Percentiles rank a stretch among this genome's conserved stretches.
These are phyloP conservation scores for Penicillium occitanis DNA, from an alignment of 2,329 filamentous ascomycete genomes.

Conservation along the genomic window DNA sequence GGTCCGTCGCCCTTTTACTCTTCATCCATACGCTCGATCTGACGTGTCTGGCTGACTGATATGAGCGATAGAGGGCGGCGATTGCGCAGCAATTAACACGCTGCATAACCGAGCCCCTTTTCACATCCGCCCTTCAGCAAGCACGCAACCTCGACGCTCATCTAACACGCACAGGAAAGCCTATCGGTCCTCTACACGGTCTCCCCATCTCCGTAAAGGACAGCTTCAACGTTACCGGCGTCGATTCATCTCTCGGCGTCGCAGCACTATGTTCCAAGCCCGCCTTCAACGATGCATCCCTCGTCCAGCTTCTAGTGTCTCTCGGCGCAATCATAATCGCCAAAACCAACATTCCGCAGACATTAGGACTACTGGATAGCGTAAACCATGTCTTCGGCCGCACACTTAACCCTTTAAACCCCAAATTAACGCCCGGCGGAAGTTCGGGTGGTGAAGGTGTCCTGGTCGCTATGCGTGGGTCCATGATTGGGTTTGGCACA, in stretches of 20 bases:
- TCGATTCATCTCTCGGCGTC: constrained; percentile 59
- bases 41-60: constrained; percentile 11
- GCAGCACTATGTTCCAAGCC: constrained; percentile 15
- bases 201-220: constrained; percentile 57
- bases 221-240: constrained; percentile 49
- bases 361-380: constrained; percentile 63
- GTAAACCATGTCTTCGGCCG: constrained; percentile 52
- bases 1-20: constrained; percentile 24
- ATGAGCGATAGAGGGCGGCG: constrained; percentile 33
- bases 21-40: no score
- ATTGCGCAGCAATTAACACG: constrained; percentile 45
- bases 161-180: constrained; percentile 37
- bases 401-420: constrained; percentile 32
- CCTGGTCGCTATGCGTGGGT: constrained; percentile 36
- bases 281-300: background rate
- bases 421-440: constrained; percentile 30
- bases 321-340: constrained; percentile 55
- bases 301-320: constrained; percentile 19
- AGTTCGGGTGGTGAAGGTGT: constrained; percentile 41
- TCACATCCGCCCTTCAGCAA: constrained; percentile 50
- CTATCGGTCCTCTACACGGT: constrained; percentile 61
- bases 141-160: constrained; percentile 53
- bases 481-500: constrained; percentile 34
- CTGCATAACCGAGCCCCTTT: constrained; percentile 56
- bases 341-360: constrained; percentile 60